Conservation (phyloP, 805 yeast genomes). For the Lachancea sp. region DNA sequence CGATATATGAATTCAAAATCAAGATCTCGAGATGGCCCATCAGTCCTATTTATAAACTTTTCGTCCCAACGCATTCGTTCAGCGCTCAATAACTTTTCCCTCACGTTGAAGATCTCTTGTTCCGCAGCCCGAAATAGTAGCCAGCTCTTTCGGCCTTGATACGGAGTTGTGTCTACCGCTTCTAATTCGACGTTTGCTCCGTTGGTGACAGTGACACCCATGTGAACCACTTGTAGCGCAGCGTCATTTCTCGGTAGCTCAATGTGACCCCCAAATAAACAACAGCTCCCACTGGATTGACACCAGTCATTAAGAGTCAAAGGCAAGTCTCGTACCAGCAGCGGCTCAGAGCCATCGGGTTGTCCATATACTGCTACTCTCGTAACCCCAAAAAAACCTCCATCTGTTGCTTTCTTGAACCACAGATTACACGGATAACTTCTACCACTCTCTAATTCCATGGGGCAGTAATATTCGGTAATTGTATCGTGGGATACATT, state of each 20-base stretch:
- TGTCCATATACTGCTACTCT: slow-evolving; percentile 2
- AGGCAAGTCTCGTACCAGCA: slow-evolving; percentile 4
- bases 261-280: slow-evolving; percentile 5
- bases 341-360: slow-evolving; percentile 2
- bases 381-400: slow-evolving; percentile 1
- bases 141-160: slow-evolving; percentile 1
- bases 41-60: neutral
- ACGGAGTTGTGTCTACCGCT: slow-evolving; percentile 8
- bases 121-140: slow-evolving; percentile 2
- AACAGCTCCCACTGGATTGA: slow-evolving; percentile 2
- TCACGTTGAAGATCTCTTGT: slow-evolving; percentile 1
- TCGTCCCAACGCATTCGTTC: slow-evolving; percentile 5
- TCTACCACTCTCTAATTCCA: slow-evolving; percentile 6
- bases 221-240: slow-evolving; percentile 2
- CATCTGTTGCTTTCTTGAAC: slow-evolving; percentile 1
- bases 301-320: slow-evolving; percentile 8
- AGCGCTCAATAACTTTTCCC: slow-evolving; percentile 2
- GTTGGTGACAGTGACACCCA: slow-evolving; percentile 3
- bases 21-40: neutral
- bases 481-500: neutral
- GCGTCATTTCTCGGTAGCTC: neutral
- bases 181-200: slow-evolving; percentile 1
- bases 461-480: slow-evolving; percentile 5
- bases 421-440: slow-evolving; percentile 5
- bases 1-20: slow-evolving; percentile 1